Base-by-base conservation (phyloP, 345 rosid genomes). In the Salix dunnii region DNA sequence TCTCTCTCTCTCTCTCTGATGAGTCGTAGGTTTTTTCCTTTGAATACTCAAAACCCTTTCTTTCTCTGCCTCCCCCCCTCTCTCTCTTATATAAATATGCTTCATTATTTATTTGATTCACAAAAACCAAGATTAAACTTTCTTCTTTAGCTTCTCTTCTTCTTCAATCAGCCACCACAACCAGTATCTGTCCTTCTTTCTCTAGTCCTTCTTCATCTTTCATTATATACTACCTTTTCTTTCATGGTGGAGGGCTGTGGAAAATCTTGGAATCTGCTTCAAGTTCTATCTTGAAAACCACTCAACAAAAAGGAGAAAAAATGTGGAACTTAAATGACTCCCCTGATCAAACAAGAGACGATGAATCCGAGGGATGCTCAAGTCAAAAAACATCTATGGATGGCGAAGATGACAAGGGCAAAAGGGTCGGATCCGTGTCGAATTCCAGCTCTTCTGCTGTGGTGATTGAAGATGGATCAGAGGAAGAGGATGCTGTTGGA, bases 301-400 rank as follows among this genome's bases (percentile, higher is more conserved):
- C 49, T 46, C 18, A 33, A 70, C 53, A 64, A 36, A 30, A 9
- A 10, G 40, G 30, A 7, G 6, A 58, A 81, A 82, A 85, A 84
- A 91, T 90, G 97, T 91, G 97, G 97, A 87, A 91, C 89, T 88
- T 91, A 48, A 91, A 91, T 74, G 91, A 85, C 88, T 85, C 87
- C 74, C 94, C 92, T 78, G 84, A 86, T 87, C 89, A 53, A 73
- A 67, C 74, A 60, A 80, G 76, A 21, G 85, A 78, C 36, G 87
- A 86, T 6, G 91, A 84, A 73, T 88, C 91, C 16, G 90, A 83
- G 70, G 89, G 82, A 9, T 80, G 85, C 27, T 89, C 87, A 21
- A 85, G 88, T 2, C 89, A 82, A 60, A 83, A 85, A 66, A 84
- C 81, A 14, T 82, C 85, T 61, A 0, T 71, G 0, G 85, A 80